phyloP scores from a whole-genome alignment of 176 grass and related monocot genomes.

The Juncus effusus region DNA sequence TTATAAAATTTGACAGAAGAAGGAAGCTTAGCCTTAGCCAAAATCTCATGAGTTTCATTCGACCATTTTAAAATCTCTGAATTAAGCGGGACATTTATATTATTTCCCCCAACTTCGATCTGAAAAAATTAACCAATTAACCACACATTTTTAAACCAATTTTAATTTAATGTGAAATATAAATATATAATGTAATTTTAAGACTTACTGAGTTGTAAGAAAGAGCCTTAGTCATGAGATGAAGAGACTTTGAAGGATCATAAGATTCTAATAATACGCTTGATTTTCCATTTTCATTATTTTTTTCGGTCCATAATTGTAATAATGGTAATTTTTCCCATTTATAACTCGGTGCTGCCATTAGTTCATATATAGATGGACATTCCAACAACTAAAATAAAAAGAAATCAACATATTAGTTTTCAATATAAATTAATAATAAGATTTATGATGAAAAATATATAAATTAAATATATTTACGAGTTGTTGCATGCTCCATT shows the following conservation, averaged over 20 bases:
- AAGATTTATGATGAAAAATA: conserved; percentile 15
- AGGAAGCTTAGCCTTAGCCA: conserved; percentile 73
- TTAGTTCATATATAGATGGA: conserved; percentile 94
- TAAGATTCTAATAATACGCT: conserved; percentile 71
- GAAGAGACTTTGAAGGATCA: conserved; percentile 67
- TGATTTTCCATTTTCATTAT: conserved; percentile 45
- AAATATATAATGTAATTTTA: conserved; percentile 17
- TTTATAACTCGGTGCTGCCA: conserved; percentile 53
- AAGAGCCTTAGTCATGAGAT: conserved; percentile 74
- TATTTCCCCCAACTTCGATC: conserved; percentile 56
- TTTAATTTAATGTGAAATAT: conserved; percentile 12
- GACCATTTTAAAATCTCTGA: conserved; percentile 81
- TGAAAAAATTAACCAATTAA: conserved; percentile 24
- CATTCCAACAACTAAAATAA: conserved; percentile 83
- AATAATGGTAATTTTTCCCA: conserved; percentile 76
- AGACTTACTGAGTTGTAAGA: conserved; percentile 61
- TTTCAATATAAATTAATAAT: conserved; percentile 12
- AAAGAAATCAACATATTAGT: conserved; percentile 15
- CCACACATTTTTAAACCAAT: too few species aligned
- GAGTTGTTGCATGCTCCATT: conserved; percentile 97
- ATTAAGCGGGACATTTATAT: conserved; percentile 70
- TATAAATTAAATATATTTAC: conserved; percentile 26
- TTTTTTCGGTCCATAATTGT: conserved; percentile 78
- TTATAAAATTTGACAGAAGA: conserved; percentile 91
- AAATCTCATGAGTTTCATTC: conserved; percentile 75